phyloP scores from a whole-genome alignment of 129 eudicot species.

The Arctium minus region DNA sequence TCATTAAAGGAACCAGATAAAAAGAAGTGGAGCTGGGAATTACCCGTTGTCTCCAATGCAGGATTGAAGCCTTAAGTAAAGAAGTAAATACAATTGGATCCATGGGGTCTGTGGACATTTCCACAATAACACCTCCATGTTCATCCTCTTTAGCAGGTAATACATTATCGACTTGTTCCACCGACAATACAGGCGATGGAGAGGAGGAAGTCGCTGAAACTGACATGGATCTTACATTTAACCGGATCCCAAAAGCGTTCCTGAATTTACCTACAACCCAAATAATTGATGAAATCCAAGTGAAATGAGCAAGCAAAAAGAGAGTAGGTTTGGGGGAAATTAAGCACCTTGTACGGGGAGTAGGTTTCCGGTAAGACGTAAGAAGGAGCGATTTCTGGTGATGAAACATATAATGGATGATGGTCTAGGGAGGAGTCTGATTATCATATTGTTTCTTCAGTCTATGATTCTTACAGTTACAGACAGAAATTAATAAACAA shows the following conservation, averaged over 20 bases:
- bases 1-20: not conserved
- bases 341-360: no score
- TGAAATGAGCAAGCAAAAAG: not conserved
- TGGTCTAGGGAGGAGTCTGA: constrained; percentile 23
- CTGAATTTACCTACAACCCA: constrained; percentile 16
- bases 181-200: constrained; percentile 24
- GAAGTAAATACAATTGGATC: constrained; percentile 47
- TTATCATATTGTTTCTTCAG: not conserved
- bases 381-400: constrained; percentile 23
- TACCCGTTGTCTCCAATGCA: constrained; percentile 68
- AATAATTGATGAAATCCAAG: not conserved
- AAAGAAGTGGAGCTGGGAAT: not conserved
- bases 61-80: constrained; percentile 52
- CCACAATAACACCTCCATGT: constrained; percentile 67
- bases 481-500: not conserved
- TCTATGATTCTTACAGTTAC: not conserved
- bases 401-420: constrained; percentile 10
- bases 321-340: no score
- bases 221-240: constrained; percentile 19
- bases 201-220: constrained; percentile 21
- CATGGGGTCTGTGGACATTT: constrained; percentile 52
- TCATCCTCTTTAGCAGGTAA: constrained; percentile 47
- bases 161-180: constrained; percentile 26
- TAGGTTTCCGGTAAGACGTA: constrained; percentile 4
- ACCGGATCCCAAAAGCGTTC: constrained; percentile 6